Percentiles rank a stretch among this genome's conserved stretches.
phyloP scores from a whole-genome alignment of 139 green algal genomes.

The Volvox reticuliferus region DNA sequence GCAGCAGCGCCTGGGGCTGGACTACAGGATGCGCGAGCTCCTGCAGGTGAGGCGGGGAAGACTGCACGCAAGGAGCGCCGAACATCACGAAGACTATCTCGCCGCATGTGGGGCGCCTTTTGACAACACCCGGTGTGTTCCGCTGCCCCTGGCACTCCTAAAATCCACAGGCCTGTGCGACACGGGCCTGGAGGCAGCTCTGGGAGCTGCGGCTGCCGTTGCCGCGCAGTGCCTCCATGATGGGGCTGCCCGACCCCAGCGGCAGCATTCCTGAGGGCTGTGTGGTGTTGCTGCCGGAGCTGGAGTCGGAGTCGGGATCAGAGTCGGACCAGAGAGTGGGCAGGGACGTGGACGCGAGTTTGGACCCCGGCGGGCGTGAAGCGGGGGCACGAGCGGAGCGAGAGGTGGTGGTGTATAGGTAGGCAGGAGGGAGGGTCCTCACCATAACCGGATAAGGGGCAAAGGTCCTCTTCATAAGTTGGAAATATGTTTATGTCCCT shows the following conservation, averaged over 20 bases:
- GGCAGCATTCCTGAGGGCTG: constrained; percentile 32
- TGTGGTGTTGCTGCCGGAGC: neutral
- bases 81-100: no score
- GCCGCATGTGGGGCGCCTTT: no score
- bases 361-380: neutral
- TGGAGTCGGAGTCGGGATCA: neutral
- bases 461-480: no score
- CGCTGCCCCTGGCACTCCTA: neutral
- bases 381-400: neutral
- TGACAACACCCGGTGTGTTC: neutral
- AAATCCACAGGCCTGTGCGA: neutral
- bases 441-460: neutral
- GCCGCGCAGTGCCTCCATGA: neutral
- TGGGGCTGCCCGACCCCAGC: constrained; percentile 29
- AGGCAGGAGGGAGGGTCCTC: no score
- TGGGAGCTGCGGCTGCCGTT: constrained; percentile 1
- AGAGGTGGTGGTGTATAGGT: constrained; percentile 30
- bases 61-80: no score
- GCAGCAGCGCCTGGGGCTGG: neutral
- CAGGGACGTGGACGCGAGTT: neutral
- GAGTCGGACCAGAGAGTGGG: neutral
- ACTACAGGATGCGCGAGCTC: neutral
- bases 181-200: constrained; percentile 12
- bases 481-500: no score
- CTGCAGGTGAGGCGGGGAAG: constrained; percentile 2